Evolutionary conservation across 192 early-diverging fungal genomes (phyloP), one percentile per base, ranked within the genome.

Genomic region (Podila verticillata): DNA sequence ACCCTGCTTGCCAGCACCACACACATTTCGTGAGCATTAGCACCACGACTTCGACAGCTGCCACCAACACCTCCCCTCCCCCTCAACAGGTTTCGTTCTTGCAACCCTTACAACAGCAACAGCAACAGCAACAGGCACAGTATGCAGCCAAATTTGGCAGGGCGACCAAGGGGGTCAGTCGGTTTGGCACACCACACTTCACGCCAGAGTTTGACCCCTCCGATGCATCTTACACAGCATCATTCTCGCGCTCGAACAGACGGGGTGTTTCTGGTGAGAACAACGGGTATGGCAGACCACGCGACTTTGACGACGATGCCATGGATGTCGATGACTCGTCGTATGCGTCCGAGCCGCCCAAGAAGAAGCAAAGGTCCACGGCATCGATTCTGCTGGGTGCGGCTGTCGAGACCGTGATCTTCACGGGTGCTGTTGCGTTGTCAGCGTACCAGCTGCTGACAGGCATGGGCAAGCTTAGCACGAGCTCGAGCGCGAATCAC

Each of bases 331-430:
- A 34, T 6, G 34, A 34, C 13, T 19, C 30, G 5, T 34, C 61
- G 1, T 62, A 62, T 22, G 34, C 63, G 26, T 61, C 64, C 15
- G 79, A 82, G 44, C 79, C 79, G 32, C 79, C 79, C 30, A 74
- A 73, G 72, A 82, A 82, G 62, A 49, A 68, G 22, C 49, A 24
- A 22, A 57, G 72, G 8, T 74, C 66, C n/a, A 74, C 72, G 7
- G 67, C 79, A 7, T 69, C 72, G 3, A 82, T 74, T 58, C 56
- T 82, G 26, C 56, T 82, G 28, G 73, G 65, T 24, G 79, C 72
- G 4, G 79, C 73, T 19, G 66, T 82, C 56, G 79, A 82, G 49
- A 82, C 79, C 7, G 79, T 82, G 35, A 82, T 82, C 56, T 82
- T 82, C 62, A 82, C 79, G 8, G 79, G 81, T 49, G 81, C 81